Base-by-base conservation (phyloP, 345 rosid genomes). In the Citrus unshiu region DNA sequence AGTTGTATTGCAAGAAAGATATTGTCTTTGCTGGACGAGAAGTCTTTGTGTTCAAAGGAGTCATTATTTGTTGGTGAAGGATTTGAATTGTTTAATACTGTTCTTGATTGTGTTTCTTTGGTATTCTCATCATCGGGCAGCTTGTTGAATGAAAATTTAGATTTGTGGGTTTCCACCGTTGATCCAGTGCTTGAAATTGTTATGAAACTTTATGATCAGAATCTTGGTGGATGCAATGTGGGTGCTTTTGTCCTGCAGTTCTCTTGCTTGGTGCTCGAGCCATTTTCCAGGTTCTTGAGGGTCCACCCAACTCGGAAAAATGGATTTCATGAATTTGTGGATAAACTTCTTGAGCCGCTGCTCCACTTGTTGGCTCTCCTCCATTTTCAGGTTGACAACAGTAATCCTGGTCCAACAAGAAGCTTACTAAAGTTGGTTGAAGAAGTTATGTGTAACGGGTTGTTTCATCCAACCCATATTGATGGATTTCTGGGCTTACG, bases 401-500 rank as follows among this genome's bases (percentile, higher is more conserved):
- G 79, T 77, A 76, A 74, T 79, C 74, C 77, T 78, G 66, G 60
- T 74, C 78, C 40, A 70, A 68, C 76, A 34, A 78, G 74, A 80
- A 83, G 81, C 40, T 84, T 94, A 80, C 58, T 87, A 74, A 79
- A 79, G 86, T 76, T 87, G 82, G 83, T 87, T 67, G 88, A 88
- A 83, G 94, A 91, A 66, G 90, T 90, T 75, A 77, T 94, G 70
- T 85, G 91, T 73, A 87, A 87, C 32, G 98, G 92, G 72, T 68
- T 94, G 77, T 94, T 93, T 83, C 95, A 96, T 83, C 87, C 95
- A 51, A 78, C 80, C 35, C 98, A 96, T 72, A 77, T 93, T 64
- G 97, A 93, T 85, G 99, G 97, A 62, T 94, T 94, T 80, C 79
- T 94, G 72, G 85, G 84, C 80, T 88, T 94, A 83, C 84, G 77